phyloP scores from a whole-genome alignment of 768 basidiomycete genomes.

The Boletus bicolor region DNA sequence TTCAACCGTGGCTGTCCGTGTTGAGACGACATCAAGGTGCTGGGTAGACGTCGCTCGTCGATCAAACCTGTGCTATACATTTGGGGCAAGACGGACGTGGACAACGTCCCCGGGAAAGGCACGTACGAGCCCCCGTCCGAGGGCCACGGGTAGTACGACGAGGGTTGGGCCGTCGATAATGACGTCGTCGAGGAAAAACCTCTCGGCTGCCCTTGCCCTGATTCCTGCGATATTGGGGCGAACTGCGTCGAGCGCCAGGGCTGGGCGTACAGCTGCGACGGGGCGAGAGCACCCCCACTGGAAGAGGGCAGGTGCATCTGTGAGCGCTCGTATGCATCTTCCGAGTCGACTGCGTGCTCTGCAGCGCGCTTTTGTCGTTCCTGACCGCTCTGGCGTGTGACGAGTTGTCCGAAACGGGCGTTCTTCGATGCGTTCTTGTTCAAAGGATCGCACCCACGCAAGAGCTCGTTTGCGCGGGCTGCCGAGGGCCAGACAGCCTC shows the following conservation, averaged over 20 bases:
- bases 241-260: constrained; percentile 32
- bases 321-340: constrained; percentile 25
- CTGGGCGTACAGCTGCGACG: constrained; percentile 24
- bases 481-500: constrained; percentile 74
- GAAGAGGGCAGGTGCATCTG: constrained; percentile 13
- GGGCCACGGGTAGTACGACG: constrained; percentile 48
- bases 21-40: constrained; percentile 13
- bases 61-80: constrained; percentile 71
- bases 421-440: constrained; percentile 7
- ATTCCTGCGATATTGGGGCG: constrained; percentile 1
- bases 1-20: constrained; percentile 17
- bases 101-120: constrained; percentile 47
- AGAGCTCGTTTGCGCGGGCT: constrained; percentile 66
- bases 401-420: constrained; percentile 5
- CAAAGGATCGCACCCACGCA: constrained; percentile 55
- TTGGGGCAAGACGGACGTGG: constrained; percentile 72
- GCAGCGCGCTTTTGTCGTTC: constrained; percentile 60
- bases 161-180: constrained; percentile 10
- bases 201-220: constrained; percentile 5
- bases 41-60: constrained; percentile 42
- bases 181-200: constrained; percentile 9
- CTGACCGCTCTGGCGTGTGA: constrained; percentile 13
- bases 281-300: not conserved
- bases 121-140: constrained; percentile 28
- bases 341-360: constrained; percentile 46